Evolutionary conservation across 1,284 basidiomycete genomes (phyloP), one percentile per base, ranked within the genome.

Genomic region (Paramarasmius palmivorus): DNA sequence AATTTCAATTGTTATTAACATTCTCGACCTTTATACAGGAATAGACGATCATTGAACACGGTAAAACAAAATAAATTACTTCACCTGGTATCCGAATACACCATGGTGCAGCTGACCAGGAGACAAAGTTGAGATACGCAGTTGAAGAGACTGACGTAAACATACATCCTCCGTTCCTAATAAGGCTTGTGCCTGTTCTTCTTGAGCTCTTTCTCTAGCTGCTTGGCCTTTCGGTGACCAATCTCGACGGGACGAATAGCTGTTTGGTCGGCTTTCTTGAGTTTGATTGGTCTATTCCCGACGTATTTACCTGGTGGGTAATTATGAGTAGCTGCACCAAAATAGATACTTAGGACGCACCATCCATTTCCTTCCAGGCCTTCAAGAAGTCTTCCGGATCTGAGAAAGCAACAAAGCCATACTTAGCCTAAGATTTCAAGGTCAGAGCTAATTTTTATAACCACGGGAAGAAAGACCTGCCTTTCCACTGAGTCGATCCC

Each of bases 301-400:
- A 98, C 94, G 70, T 98, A 98, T 76, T 98, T 97, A 60, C 94
- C 94, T 95, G 60, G 10, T 42, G 12, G 19, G 57, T 1, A 42
- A 55, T 10, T 46, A 35, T 55, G 52, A 6, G 60, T 38, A 40
- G 23, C 48, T 41, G 50, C 37, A 57, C 3, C 53, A 37, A 29
- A 17, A 20, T 35, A 10, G 38, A 46, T 23, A 15, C 6, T 23
- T 37, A 34, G 14, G 14, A 66, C 88, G 52, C 63, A 90, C 95
- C 96, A 70, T 99, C 93, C 94, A 98, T 98, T 71, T 99, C 94
- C 68, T 99, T 99, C 97, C 97, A 99, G 6, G 97, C 97, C 63
- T 86, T 94, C 55, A 99, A 71, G 69, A 98, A 99, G 69, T 99
- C 97, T 73, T 99, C 96, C 0, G 97, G 97, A 65, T 99, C 97